A percentile compares a stretch with the other conserved stretches of the same genome.
Evolutionary conservation across 352 stramenopile genomes (phyloP).

Genomic region (Pythium periplocum): DNA sequence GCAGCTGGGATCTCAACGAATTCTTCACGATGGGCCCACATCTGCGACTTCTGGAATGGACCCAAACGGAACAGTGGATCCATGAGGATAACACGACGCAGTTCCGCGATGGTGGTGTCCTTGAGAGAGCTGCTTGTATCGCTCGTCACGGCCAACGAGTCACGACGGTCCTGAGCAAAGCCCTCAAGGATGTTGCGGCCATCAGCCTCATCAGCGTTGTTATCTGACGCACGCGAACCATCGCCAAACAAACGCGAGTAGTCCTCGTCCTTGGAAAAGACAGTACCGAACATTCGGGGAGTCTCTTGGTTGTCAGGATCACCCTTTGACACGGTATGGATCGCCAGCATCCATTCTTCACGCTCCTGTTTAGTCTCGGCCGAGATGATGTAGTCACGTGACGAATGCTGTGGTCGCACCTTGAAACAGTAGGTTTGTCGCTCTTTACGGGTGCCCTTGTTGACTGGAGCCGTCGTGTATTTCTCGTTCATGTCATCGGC

Average conservation of each 20-base stretch:
- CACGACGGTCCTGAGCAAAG: conserved; percentile 38
- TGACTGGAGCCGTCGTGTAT: conserved; percentile 81
- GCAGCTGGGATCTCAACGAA: conserved; percentile 69
- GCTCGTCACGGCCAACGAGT: conserved; percentile 54
- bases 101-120: conserved; percentile 49
- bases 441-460: conserved; percentile 76
- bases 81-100: conserved; percentile 75
- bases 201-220: conserved; percentile 44
- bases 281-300: too few relatives aligned
- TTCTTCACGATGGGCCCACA: conserved; percentile 79
- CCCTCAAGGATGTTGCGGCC: conserved; percentile 51
- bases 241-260: conserved; percentile 15
- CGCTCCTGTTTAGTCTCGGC: conserved; percentile 85
- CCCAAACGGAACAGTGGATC: conserved; percentile 80
- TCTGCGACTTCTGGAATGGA: conserved; percentile 75
- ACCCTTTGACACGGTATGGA: conserved; percentile 67
- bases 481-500: conserved; percentile 85
- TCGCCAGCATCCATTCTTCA: conserved; percentile 88
- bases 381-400: conserved; percentile 78
- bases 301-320: conserved; percentile 26
- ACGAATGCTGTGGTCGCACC: conserved; percentile 65
- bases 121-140: conserved; percentile 41
- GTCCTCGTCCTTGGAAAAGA: conserved; percentile 22
- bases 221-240: conserved; percentile 20
- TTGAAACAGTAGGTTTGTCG: conserved; percentile 86